Evolutionary conservation across 306 rosid genomes (phyloP).

Genomic region (Rosa lucieae): DNA sequence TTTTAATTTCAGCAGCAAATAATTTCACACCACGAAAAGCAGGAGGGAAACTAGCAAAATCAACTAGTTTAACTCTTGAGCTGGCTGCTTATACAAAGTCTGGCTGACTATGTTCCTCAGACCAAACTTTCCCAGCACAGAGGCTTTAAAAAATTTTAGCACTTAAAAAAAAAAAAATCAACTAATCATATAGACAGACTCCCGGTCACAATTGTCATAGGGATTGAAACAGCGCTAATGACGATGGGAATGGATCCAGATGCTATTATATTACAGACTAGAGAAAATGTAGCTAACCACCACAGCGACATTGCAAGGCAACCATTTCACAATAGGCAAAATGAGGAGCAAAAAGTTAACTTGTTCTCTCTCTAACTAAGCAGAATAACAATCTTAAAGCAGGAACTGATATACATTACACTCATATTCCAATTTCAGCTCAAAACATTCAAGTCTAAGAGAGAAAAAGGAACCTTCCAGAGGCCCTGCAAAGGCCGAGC

Average conservation of each 20-base stretch:
- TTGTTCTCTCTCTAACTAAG: neutral
- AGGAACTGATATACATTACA: neutral
- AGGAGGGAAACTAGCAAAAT: constrained; percentile 14
- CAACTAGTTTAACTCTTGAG: constrained; percentile 16
- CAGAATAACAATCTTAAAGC: neutral
- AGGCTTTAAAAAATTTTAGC: neutral
- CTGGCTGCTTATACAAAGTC: constrained; percentile 6
- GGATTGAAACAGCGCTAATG: neutral
- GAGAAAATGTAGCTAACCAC: neutral
- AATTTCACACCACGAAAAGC: constrained; percentile 9
- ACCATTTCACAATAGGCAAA: neutral
- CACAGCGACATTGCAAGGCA: neutral
- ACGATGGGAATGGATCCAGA: neutral
- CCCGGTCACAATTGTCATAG: neutral
- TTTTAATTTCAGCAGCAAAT: neutral
- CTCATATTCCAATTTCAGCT: neutral
- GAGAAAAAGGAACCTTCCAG: constrained; percentile 75
- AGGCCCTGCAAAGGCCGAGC: constrained; percentile 90
- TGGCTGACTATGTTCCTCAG: neutral
- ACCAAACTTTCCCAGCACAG: neutral
- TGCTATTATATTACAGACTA: neutral
- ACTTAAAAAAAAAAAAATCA: neutral
- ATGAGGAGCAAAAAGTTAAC: neutral
- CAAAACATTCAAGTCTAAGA: constrained; percentile 22
- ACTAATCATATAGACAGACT: neutral